Evolutionary conservation across 495 filamentous ascomycete genomes (phyloP), one percentile per base, ranked within the genome.

Genomic region (Podospora pseudopauciseta): DNA sequence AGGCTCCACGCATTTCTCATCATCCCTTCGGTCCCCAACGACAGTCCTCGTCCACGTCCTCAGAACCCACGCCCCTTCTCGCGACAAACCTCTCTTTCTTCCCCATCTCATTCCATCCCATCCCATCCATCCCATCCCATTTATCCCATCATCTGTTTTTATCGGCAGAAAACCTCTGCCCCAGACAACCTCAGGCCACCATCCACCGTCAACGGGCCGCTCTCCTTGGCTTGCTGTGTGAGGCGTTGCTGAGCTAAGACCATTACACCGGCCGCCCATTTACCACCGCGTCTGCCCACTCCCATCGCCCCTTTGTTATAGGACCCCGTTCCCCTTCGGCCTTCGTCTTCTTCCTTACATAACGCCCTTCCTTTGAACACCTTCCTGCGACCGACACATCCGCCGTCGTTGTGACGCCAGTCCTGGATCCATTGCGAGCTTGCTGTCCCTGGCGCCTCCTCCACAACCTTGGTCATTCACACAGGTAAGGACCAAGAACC

Each of bases 1-100:
- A 61, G 32, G 59, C 66, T 66, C 66, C 68, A 62, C 67, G 72
- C 75, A 77, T 77, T 76, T 77, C 75, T 77, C 75, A 77, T 77
- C 75, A 70, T 66, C 72, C 62, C 60, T 64, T 67, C 49, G 20
- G 27, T n/a, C 28, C 55, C 55, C 55, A 23, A 20, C 23, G 23
- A 20, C 60, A 16, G 13, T 32, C 39, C 39, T 49, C 39, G 39
- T 16, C 13, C 61, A 28, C 27, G 27, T 63, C 32, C 30, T 63
- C 61, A 13, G 61, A 63, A 39, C 61, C 62, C 60, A 49, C 60
- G 32, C 27, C 59, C 71, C 65, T 49, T 44, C 60, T 65, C 70
- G 59, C 73, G 63, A 65, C 56, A 59, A 62, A 60, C 64, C 59
- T 60, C 63, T 68, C 26, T 55, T 67, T 65, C 64, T 63, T 63